These are phyloP conservation scores for Populus pruinosa DNA, from an alignment of 345 rosid genomes.

Conservation along the genomic window DNA sequence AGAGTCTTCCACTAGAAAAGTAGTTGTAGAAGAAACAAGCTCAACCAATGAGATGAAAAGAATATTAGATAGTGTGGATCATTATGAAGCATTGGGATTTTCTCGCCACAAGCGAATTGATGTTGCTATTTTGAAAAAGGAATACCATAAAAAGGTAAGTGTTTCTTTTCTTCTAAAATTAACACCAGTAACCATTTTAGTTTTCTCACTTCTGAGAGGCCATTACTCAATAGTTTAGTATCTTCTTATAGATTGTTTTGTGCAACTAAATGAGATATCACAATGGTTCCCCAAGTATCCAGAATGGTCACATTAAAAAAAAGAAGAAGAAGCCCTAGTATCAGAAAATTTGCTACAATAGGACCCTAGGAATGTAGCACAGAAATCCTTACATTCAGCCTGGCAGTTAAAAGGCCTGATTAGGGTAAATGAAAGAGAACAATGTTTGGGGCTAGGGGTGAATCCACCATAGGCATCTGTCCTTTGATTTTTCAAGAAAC, in stretches of 20 bases:
- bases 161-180: background rate
- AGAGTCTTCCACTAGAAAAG: slow-evolving; percentile 44
- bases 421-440: background rate
- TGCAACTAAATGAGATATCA: background rate
- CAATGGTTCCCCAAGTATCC: background rate
- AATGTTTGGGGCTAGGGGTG: background rate
- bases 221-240: background rate
- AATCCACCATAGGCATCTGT: background rate
- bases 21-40: slow-evolving; percentile 47
- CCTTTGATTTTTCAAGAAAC: background rate
- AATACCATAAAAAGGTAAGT: slow-evolving; percentile 81
- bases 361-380: background rate
- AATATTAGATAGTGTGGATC: slow-evolving; percentile 65
- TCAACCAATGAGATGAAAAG: slow-evolving; percentile 84
- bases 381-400: background rate
- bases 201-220: background rate
- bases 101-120: slow-evolving; percentile 70
- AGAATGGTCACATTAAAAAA: background rate
- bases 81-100: slow-evolving; percentile 83
- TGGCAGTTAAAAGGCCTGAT: background rate
- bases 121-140: slow-evolving; percentile 59
- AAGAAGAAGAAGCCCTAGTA: background rate
- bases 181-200: background rate
- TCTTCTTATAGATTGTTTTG: background rate
- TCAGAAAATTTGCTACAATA: background rate